Evolutionary conservation across 73 alveolate genomes (phyloP).

Genomic region (Diophrys sp.): DNA sequence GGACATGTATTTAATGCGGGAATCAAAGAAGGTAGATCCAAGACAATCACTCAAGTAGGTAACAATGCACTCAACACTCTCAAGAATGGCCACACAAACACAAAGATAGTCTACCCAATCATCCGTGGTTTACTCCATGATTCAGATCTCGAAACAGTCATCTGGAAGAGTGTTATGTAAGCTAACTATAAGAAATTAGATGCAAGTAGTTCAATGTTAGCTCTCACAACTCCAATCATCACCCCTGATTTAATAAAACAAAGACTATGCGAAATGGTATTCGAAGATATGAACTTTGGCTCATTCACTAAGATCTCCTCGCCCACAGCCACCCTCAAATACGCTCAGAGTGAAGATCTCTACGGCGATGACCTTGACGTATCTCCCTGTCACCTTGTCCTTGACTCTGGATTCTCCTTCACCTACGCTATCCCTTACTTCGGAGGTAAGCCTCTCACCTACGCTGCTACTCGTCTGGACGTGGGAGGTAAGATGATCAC

Average conservation of each 20-base stretch:
- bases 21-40: conserved; percentile 51
- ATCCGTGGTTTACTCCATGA: conserved; percentile 79
- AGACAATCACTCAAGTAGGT: conserved; percentile 44
- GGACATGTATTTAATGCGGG: background rate
- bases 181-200: conserved; percentile 51
- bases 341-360: conserved; percentile 41
- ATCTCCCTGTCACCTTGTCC: conserved; percentile 54
- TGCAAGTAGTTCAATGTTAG: conserved; percentile 55
- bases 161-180: conserved; percentile 70
- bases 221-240: conserved; percentile 73
- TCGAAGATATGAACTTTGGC: conserved; percentile 84
- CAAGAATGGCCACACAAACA: conserved; percentile 39
- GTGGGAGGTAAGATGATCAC: conserved; percentile 92
- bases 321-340: conserved; percentile 60
- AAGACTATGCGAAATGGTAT: conserved; percentile 78
- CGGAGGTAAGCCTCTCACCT: conserved; percentile 67
- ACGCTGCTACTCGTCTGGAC: conserved; percentile 80
- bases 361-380: conserved; percentile 41
- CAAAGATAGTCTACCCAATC: conserved; percentile 54
- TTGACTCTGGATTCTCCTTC: conserved; percentile 84
- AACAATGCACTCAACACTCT: conserved; percentile 36
- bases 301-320: conserved; percentile 57
- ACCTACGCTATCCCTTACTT: conserved; percentile 82
- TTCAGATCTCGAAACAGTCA: conserved; percentile 70
- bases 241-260: conserved; percentile 77